Evolutionary conservation across 1,139 yeast genomes (phyloP).

Genomic region (Pichia inconspicua): DNA sequence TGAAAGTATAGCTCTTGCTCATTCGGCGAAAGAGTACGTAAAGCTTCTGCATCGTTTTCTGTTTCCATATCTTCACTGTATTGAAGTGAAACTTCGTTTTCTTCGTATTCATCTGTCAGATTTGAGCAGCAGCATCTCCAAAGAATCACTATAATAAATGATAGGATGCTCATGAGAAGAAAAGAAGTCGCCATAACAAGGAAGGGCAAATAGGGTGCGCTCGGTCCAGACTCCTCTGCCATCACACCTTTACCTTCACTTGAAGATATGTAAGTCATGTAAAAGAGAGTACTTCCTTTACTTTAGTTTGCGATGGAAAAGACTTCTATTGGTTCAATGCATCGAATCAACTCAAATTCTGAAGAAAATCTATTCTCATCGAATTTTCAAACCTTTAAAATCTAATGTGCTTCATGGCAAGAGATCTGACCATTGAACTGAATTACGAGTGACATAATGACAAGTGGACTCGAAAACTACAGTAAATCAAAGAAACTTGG

Average conservation of each 20-base stretch:
- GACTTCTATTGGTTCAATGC: too few species aligned
- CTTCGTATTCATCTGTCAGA: conserved; percentile 14
- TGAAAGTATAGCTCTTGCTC: conserved; percentile 77
- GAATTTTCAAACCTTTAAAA: too few species aligned
- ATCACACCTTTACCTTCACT: neutral
- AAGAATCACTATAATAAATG: conserved; percentile 11
- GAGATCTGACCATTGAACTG: too few species aligned
- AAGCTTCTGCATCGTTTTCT: conserved; percentile 53
- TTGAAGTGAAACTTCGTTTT: conserved; percentile 45
- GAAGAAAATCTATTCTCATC: too few species aligned
- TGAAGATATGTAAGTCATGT: neutral
- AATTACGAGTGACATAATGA: neutral
- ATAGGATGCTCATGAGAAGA: conserved; percentile 12
- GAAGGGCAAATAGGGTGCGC: conserved; percentile 14
- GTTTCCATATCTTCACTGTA: conserved; percentile 49
- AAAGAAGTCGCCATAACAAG: conserved; percentile 18
- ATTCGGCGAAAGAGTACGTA: conserved; percentile 56
- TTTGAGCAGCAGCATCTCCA: conserved; percentile 12
- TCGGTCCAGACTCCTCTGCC: conserved; percentile 3
- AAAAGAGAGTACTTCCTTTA: too few species aligned
- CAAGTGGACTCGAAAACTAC: conserved; percentile 16
- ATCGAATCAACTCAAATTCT: too few species aligned
- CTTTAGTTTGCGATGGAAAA: too few species aligned
- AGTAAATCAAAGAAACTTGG: conserved; percentile 75
- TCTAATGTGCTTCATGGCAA: too few species aligned